Evolutionary conservation across 1,284 basidiomycete species (phyloP).

Genomic region (Sporisorium graminicola): DNA sequence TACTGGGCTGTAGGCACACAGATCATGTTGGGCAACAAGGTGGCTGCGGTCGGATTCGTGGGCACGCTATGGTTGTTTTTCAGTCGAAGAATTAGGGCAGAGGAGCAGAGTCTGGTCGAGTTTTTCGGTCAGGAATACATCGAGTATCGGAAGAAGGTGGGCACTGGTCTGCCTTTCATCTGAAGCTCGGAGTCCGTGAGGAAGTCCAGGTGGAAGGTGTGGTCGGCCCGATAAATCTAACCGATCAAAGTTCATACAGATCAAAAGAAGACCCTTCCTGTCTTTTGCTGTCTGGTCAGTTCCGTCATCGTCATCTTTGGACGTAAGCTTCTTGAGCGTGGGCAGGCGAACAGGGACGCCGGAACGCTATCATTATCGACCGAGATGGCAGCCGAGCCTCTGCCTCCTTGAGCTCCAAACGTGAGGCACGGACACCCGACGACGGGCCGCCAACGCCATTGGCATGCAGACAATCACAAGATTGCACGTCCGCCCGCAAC

Average conservation of each 20-base stretch:
- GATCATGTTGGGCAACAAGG: slow-evolving; percentile 87
- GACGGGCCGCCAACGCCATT: background rate
- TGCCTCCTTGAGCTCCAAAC: too few relatives aligned
- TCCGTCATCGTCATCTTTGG: background rate
- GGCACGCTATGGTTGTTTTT: slow-evolving; percentile 88
- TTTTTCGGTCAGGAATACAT: slow-evolving; percentile 88
- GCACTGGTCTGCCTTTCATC: slow-evolving; percentile 76
- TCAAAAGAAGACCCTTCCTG: too few relatives aligned
- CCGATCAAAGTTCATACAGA: too few relatives aligned
- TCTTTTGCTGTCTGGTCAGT: too few relatives aligned
- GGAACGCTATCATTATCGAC: background rate
- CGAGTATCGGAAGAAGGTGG: slow-evolving; percentile 78
- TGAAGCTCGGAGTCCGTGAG: background rate
- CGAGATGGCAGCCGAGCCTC: background rate
- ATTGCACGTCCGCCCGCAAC: too few relatives aligned
- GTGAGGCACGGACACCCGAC: background rate
- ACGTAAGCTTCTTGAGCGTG: too few relatives aligned
- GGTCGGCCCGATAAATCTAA: background rate
- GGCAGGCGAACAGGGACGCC: background rate
- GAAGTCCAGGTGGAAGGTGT: background rate
- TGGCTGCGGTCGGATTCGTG: slow-evolving; percentile 78
- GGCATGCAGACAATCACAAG: too few relatives aligned
- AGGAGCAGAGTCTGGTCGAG: slow-evolving; percentile 79
- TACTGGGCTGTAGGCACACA: slow-evolving; percentile 98
- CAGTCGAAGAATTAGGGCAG: slow-evolving; percentile 81